Conservation (phyloP, 495 filamentous ascomycete genomes). For the Lasiosphaeria hispida region DNA sequence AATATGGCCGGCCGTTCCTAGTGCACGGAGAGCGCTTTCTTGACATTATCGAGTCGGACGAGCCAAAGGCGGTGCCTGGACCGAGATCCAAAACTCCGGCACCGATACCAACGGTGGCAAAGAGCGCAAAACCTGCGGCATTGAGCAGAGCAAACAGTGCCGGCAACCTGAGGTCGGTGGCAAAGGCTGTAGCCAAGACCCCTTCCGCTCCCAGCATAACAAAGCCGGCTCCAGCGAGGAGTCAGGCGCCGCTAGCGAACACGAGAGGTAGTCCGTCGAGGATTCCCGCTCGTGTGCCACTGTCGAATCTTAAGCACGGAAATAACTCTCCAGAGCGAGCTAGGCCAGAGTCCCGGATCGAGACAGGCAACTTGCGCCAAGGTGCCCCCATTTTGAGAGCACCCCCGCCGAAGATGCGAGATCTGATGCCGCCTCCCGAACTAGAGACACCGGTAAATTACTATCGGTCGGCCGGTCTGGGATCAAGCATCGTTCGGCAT, state of each 20-base stretch:
- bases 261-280: constrained; percentile 64
- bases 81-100: constrained; percentile 80
- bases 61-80: constrained; percentile 58
- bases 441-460: constrained; percentile 60
- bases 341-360: constrained; percentile 44
- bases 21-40: constrained; percentile 90
- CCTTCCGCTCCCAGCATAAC: constrained; percentile 45
- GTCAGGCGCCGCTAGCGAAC: constrained; percentile 22
- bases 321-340: constrained; percentile 79
- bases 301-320: constrained; percentile 76
- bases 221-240: constrained; percentile 28
- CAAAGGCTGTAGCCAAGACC: constrained; percentile 64
- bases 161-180: constrained; percentile 39
- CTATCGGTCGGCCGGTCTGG: constrained; percentile 63
- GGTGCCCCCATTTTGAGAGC: constrained; percentile 54
- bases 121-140: constrained; percentile 41
- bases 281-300: constrained; percentile 75
- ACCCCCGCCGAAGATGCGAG: constrained; percentile 88
- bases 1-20: constrained; percentile 87
- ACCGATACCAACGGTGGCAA: constrained; percentile 50
- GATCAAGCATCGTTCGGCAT: constrained; percentile 67
- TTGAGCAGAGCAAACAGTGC: constrained; percentile 39
- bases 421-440: constrained; percentile 65
- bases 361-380: constrained; percentile 27
- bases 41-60: constrained; percentile 66